Evolutionary conservation across 768 basidiomycete genomes (phyloP).

Genomic region (Pleurotus cornucopiae): DNA sequence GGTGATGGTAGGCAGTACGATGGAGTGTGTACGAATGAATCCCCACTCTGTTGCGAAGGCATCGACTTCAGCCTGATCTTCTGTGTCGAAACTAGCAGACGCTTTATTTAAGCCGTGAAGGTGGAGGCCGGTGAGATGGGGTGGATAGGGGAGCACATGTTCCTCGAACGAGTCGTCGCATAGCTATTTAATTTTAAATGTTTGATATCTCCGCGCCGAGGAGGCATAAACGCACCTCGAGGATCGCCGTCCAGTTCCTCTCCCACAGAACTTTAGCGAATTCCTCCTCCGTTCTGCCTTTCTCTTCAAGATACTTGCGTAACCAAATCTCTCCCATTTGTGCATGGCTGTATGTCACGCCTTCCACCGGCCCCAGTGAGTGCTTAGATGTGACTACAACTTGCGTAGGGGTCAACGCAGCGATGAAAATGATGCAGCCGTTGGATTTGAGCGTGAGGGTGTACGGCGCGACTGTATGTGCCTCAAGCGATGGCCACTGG

Average conservation of each 20-base stretch:
- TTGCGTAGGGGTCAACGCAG: constrained; percentile 69
- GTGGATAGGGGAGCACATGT: constrained; percentile 83
- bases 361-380: constrained; percentile 60
- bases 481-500: constrained; percentile 74
- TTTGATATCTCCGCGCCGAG: background rate
- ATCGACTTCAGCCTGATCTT: constrained; percentile 62
- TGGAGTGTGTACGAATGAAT: constrained; percentile 74
- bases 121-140: constrained; percentile 84
- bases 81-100: constrained; percentile 64
- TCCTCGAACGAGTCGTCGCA: constrained; percentile 98
- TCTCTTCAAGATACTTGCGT: constrained; percentile 53
- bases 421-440: constrained; percentile 95
- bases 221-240: constrained; percentile 61
- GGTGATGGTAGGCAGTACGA: constrained; percentile 51
- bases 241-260: constrained; percentile 82
- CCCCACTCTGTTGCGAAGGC: constrained; percentile 88
- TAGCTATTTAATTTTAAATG: constrained; percentile 36
- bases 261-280: constrained; percentile 76
- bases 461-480: constrained; percentile 73
- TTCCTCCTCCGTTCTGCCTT: constrained; percentile 65
- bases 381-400: constrained; percentile 92
- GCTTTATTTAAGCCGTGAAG: constrained; percentile 87
- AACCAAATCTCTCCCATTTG: constrained; percentile 85
- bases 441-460: constrained; percentile 91
- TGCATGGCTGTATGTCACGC: constrained; percentile 59